Evolutionary conservation across 768 basidiomycete species (phyloP).

Genomic region (Boletus tylopilopsis): DNA sequence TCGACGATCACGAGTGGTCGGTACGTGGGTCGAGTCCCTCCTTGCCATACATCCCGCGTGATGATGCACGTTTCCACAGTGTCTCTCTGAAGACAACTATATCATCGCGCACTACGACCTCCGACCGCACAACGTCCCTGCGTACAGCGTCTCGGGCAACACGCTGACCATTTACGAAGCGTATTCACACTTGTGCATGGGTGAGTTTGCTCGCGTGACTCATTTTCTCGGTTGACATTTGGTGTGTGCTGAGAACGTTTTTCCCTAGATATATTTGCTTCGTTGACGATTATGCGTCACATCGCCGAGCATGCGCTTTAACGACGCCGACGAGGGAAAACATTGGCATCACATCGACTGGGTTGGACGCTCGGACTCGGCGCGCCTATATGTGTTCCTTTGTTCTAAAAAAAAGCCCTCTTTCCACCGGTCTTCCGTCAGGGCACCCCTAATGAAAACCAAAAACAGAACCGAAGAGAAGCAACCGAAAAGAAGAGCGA

Average conservation of each 20-base stretch:
- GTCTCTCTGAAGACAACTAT: constrained; percentile 48
- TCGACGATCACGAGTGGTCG: constrained; percentile 69
- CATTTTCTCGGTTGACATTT: no score
- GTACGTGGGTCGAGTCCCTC: constrained; percentile 43
- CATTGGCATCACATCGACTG: not conserved
- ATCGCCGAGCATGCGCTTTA: constrained; percentile 49
- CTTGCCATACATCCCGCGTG: constrained; percentile 1
- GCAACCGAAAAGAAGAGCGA: constrained; percentile 1
- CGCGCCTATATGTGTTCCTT: not conserved
- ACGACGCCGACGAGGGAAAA: not conserved
- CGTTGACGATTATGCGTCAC: constrained; percentile 61
- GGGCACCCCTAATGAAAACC: not conserved
- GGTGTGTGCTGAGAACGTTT: no score
- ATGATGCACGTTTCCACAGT: constrained; percentile 35
- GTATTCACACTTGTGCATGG: constrained; percentile 49
- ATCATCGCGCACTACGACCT: constrained; percentile 67
- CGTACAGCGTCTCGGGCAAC: constrained; percentile 62
- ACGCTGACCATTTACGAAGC: constrained; percentile 56
- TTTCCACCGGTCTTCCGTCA: not conserved
- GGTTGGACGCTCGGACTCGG: not conserved
- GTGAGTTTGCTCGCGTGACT: constrained; percentile 35
- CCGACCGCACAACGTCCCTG: constrained; percentile 48
- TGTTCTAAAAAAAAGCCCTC: constrained; percentile 11
- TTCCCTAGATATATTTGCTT: constrained; percentile 51
- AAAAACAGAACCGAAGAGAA: not conserved